A percentile compares a stretch with the other conserved stretches of the same genome.
These are phyloP conservation scores for Pseudognaphalium luteoalbum DNA, from an alignment of 129 eudicot genomes.

Conservation along the genomic window DNA sequence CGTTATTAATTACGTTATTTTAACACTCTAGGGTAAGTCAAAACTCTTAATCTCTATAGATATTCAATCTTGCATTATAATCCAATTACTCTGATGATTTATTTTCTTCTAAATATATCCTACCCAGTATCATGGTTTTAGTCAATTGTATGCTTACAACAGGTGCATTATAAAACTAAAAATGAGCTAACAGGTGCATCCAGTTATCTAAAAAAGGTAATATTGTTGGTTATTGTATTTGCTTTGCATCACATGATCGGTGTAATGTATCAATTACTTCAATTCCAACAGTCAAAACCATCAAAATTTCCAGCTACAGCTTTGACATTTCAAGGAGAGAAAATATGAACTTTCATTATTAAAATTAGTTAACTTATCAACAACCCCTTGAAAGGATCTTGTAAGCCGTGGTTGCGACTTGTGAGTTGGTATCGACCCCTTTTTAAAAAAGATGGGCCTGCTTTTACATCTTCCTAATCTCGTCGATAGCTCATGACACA, in stretches of 20 bases:
- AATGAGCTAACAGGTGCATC: neutral
- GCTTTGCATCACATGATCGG: neutral
- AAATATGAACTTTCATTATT: neutral
- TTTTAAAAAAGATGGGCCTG: neutral
- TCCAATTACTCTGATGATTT: no score
- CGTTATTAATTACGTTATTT: neutral
- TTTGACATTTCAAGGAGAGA: no score
- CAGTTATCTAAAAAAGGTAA: neutral
- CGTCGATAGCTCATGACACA: conserved; percentile 38
- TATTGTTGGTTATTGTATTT: no score
- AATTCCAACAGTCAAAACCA: neutral
- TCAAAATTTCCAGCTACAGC: neutral
- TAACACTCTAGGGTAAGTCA: neutral
- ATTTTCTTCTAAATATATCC: no score
- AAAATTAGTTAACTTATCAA: neutral
- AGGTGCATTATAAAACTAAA: neutral
- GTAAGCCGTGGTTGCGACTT: neutral
- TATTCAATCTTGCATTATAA: neutral
- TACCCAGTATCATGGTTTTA: no score
- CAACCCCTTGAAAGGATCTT: neutral
- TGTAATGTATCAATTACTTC: no score
- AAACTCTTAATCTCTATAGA: no score
- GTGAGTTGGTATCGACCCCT: neutral
- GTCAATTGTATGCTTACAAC: neutral
- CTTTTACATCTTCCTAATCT: conserved; percentile 31